phyloP scores from a whole-genome alignment of 2,329 filamentous ascomycete species.

The Penicillium hordei region DNA sequence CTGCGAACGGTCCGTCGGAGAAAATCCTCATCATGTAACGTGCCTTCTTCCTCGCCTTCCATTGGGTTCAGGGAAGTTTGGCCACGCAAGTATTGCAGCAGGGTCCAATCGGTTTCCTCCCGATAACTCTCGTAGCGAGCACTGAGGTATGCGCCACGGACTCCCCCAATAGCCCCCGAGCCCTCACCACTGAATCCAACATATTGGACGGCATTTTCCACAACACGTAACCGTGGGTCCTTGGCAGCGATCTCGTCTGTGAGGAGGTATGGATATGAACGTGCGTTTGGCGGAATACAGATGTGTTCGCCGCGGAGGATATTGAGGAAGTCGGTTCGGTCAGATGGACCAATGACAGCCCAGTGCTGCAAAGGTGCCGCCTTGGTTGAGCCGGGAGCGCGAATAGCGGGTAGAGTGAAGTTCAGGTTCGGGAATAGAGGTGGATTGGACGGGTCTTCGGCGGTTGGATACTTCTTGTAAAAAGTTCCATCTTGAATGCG shows the following conservation, averaged over 20 bases:
- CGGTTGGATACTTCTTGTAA: slow-evolving; percentile 70
- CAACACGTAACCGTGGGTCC: slow-evolving; percentile 55
- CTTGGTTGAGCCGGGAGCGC: not conserved
- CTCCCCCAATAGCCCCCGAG: slow-evolving; percentile 47
- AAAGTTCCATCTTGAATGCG: slow-evolving; percentile 77
- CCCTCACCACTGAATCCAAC: slow-evolving; percentile 84
- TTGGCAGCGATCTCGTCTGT: slow-evolving; percentile 57
- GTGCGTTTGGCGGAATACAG: slow-evolving; percentile 70
- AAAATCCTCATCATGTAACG: slow-evolving; percentile 50
- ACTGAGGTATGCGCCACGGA: slow-evolving; percentile 75
- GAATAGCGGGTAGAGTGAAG: slow-evolving; percentile 61
- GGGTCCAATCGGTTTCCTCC: slow-evolving; percentile 83
- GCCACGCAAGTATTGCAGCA: slow-evolving; percentile 76
- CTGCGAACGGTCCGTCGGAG: slow-evolving; percentile 67
- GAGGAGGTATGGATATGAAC: slow-evolving; percentile 76
- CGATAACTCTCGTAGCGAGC: slow-evolving; percentile 86
- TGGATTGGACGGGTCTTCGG: slow-evolving; percentile 53
- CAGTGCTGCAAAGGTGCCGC: slow-evolving; percentile 60
- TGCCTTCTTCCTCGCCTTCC: slow-evolving; percentile 54
- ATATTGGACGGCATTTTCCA: slow-evolving; percentile 73
- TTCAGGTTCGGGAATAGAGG: slow-evolving; percentile 70
- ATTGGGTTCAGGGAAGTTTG: slow-evolving; percentile 80
- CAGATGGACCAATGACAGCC: slow-evolving; percentile 78
- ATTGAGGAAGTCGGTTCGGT: slow-evolving; percentile 80
- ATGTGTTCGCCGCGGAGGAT: slow-evolving; percentile 73